A percentile compares a stretch with the other conserved stretches of the same genome.
Conservation (phyloP, 1,284 basidiomycete species). For the Wallemia ichthyophaga region DNA sequence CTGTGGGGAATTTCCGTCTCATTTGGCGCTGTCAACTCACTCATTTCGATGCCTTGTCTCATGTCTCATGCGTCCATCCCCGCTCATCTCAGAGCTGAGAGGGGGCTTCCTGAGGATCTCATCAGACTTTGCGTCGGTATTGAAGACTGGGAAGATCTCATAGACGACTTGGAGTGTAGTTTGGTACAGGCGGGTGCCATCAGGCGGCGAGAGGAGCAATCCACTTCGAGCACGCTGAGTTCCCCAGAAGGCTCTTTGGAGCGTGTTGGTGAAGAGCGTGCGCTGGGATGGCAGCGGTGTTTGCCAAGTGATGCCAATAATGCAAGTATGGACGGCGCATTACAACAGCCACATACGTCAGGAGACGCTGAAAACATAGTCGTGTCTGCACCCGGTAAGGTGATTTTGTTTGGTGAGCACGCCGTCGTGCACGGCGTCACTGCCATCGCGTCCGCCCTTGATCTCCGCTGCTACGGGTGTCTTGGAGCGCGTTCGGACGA, state of each 20-base stretch:
- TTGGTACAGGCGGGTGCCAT: conserved; percentile 77
- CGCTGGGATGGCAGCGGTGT: conserved; percentile 5
- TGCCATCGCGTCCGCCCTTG: conserved; percentile 77
- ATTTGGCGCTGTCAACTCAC: conserved; percentile 89
- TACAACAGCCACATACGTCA: not conserved
- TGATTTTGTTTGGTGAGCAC: conserved; percentile 95
- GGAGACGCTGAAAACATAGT: conserved; percentile 23
- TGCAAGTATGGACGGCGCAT: too few relatives aligned
- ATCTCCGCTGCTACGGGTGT: conserved; percentile 76
- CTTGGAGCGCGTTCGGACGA: conserved; percentile 41
- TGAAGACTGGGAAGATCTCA: conserved; percentile 69
- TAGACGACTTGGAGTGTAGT: conserved; percentile 82
- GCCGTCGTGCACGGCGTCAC: conserved; percentile 95
- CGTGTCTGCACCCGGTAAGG: conserved; percentile 85
- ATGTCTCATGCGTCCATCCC: conserved; percentile 99
- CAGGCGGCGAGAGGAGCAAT: conserved; percentile 6
- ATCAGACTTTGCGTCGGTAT: conserved; percentile 96
- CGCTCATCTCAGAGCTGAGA: conserved; percentile 61
- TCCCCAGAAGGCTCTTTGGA: not conserved
- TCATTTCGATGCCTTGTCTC: conserved; percentile 97
- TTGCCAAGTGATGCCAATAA: conserved; percentile 1
- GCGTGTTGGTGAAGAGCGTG: conserved; percentile 1
- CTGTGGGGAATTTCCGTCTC: conserved; percentile 95
- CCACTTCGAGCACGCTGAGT: conserved; percentile 5
- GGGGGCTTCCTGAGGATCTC: conserved; percentile 84